Conservation (phyloP, 768 basidiomycete species). For the Kwoniella sp. region DNA sequence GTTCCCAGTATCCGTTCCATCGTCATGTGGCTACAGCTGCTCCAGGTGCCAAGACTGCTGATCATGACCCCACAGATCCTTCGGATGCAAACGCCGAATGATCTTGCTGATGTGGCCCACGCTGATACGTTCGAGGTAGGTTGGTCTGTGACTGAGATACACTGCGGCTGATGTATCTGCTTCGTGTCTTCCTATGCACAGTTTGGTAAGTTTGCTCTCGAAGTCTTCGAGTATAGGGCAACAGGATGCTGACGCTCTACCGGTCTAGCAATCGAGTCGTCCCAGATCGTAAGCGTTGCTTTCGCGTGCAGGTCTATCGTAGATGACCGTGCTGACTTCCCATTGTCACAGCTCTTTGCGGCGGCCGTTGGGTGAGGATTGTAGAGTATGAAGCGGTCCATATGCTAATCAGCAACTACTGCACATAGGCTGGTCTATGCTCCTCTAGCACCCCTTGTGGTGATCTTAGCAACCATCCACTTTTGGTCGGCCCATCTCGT, state of each 20-base stretch:
- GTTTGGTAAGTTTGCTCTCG: conserved; percentile 18
- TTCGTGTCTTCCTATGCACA: neutral
- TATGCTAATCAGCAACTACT: too few relatives aligned
- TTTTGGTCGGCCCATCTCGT: conserved; percentile 59
- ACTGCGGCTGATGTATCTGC: conserved; percentile 2
- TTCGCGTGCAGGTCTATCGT: neutral
- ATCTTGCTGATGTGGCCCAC: conserved; percentile 18
- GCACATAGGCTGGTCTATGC: conserved; percentile 66
- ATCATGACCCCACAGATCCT: conserved; percentile 4
- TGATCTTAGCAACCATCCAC: conserved; percentile 70
- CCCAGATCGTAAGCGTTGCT: conserved; percentile 27
- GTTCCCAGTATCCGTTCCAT: conserved; percentile 11
- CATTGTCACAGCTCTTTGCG: conserved; percentile 29
- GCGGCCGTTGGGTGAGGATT: conserved; percentile 34
- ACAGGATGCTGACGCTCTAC: neutral
- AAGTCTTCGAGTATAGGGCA: neutral
- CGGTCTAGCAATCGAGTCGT: conserved; percentile 34
- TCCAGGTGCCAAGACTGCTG: conserved; percentile 24
- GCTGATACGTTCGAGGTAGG: conserved; percentile 34
- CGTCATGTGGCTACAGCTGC: conserved; percentile 24
- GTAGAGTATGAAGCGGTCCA: too few relatives aligned
- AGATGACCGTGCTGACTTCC: neutral
- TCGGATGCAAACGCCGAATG: conserved; percentile 13
- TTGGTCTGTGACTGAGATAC: neutral
- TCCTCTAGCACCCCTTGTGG: conserved; percentile 84